Evolutionary conservation across 2,329 filamentous ascomycete species (phyloP).

Genomic region (Cercospora berteroae): DNA sequence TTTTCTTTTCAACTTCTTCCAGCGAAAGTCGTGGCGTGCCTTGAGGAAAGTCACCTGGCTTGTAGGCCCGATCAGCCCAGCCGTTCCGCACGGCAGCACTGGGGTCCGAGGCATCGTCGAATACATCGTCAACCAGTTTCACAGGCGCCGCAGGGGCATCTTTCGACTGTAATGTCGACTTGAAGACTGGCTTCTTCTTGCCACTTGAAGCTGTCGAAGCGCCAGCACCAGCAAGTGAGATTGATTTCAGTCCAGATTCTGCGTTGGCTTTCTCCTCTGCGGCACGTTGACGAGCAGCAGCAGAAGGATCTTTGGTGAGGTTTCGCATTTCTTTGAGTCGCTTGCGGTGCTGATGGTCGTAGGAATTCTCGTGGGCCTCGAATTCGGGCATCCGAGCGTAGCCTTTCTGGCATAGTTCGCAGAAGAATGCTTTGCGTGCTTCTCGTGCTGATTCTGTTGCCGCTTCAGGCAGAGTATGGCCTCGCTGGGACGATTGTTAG

Average conservation of each 20-base stretch:
- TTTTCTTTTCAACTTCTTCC: neutral
- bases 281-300: conserved; percentile 63
- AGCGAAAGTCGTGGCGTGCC: neutral
- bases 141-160: neutral
- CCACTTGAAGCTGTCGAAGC: conserved; percentile 3
- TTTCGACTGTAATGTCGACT: conserved; percentile 27
- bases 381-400: conserved; percentile 96
- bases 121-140: neutral
- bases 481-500: conserved; percentile 28
- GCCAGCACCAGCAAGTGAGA: conserved; percentile 8
- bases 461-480: conserved; percentile 31
- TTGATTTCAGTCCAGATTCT: conserved; percentile 58
- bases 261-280: conserved; percentile 58
- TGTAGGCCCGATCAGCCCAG: neutral
- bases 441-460: conserved; percentile 66
- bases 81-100: conserved; percentile 3
- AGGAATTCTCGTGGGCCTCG: conserved; percentile 88
- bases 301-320: conserved; percentile 70
- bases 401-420: conserved; percentile 85
- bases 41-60: neutral
- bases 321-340: conserved; percentile 85
- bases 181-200: conserved; percentile 37
- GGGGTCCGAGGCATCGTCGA: neutral
- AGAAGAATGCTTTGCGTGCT: conserved; percentile 78
- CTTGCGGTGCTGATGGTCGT: conserved; percentile 91